phyloP scores from a whole-genome alignment of 73 alveolate genomes.

The Paramecium octaurelia region DNA sequence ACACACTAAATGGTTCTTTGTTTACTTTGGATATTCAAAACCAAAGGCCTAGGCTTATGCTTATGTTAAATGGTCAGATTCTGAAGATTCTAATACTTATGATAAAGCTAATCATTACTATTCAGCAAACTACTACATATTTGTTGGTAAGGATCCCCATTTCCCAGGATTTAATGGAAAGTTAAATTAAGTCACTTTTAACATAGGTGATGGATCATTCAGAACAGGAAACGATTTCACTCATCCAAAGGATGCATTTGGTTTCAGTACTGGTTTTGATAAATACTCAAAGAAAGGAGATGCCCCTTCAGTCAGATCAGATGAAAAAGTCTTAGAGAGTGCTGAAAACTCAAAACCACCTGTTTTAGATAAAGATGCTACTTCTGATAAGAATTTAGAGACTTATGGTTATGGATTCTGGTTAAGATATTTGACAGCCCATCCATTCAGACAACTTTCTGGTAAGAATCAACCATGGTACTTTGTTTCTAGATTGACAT shows the following conservation, averaged over 20 bases:
- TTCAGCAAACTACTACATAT: not conserved
- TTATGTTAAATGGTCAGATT: slow-evolving; percentile 29
- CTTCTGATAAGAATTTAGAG: not conserved
- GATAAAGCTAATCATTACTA: slow-evolving; percentile 40
- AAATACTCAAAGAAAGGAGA: slow-evolving; percentile 12
- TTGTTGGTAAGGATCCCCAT: slow-evolving; percentile 37
- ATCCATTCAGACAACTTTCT: not conserved
- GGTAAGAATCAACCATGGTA: slow-evolving; percentile 45
- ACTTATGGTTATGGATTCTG: slow-evolving; percentile 49
- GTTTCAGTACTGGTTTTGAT: not conserved
- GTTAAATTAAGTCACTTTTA: not conserved
- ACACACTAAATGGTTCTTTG: slow-evolving; percentile 25
- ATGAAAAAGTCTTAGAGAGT: not conserved
- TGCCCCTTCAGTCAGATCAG: not conserved
- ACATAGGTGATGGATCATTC: slow-evolving; percentile 10
- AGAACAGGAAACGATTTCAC: slow-evolving; percentile 39
- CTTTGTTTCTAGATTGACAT: slow-evolving; percentile 47
- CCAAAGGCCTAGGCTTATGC: slow-evolving; percentile 20
- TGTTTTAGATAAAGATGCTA: not conserved
- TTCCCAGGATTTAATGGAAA: slow-evolving; percentile 37
- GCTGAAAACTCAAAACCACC: slow-evolving; percentile 11
- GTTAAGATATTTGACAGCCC: slow-evolving; percentile 1
- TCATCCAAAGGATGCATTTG: slow-evolving; percentile 19
- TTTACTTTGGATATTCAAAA: slow-evolving; percentile 37
- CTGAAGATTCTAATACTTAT: slow-evolving; percentile 19